Conservation (phyloP, 1,284 basidiomycete genomes). For the Exobasidium cylindrosporum region DNA sequence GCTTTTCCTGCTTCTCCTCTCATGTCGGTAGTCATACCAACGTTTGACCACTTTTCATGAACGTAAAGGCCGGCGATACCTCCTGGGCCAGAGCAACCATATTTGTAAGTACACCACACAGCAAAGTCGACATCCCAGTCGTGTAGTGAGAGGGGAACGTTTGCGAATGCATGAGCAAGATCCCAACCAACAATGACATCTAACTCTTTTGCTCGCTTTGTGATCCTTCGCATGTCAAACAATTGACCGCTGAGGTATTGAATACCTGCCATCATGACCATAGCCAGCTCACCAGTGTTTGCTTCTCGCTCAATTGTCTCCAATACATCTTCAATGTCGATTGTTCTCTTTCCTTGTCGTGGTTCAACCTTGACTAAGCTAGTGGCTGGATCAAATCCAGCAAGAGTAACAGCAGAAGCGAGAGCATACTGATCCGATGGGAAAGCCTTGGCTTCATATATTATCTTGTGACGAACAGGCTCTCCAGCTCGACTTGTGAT, state of each 20-base stretch:
- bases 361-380: slow-evolving; percentile 78
- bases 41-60: slow-evolving; percentile 66
- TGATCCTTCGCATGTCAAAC: slow-evolving; percentile 82
- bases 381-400: slow-evolving; percentile 72
- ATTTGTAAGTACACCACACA: slow-evolving; percentile 61
- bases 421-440: slow-evolving; percentile 97
- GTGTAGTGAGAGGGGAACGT: slow-evolving; percentile 82
- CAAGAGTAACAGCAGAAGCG: slow-evolving; percentile 76
- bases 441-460: slow-evolving; percentile 91
- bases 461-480: slow-evolving; percentile 70
- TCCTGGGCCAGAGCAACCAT: slow-evolving; percentile 91
- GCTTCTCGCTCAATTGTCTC: slow-evolving; percentile 62
- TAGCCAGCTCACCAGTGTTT: slow-evolving; percentile 41
- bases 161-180: slow-evolving; percentile 91
- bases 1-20: not conserved
- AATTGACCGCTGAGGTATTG: slow-evolving; percentile 97
- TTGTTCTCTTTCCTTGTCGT: slow-evolving; percentile 73
- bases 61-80: slow-evolving; percentile 90
- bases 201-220: slow-evolving; percentile 64
- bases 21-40: slow-evolving; percentile 12
- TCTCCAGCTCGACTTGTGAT: slow-evolving; percentile 77
- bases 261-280: slow-evolving; percentile 46
- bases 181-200: slow-evolving; percentile 93
- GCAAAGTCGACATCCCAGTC: slow-evolving; percentile 96
- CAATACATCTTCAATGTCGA: slow-evolving; percentile 87